These are phyloP conservation scores for Hypoxylon sp. DNA, from an alignment of 2,329 filamentous ascomycete genomes.

Conservation along the genomic window DNA sequence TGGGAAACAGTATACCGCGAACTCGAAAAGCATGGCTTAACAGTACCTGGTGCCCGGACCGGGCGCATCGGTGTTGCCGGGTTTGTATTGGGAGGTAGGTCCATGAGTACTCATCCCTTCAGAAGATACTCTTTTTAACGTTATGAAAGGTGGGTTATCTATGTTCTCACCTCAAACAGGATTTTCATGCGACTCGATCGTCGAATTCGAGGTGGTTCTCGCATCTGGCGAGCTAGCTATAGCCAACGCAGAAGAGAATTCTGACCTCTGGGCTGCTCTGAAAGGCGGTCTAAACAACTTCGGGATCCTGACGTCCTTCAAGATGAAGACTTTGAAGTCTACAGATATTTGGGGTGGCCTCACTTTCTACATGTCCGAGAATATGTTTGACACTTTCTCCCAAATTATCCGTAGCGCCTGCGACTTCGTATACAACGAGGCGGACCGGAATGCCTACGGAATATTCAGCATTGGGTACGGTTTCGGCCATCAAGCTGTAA, in stretches of 20 bases:
- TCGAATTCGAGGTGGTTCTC: background rate
- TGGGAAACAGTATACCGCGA: too few relatives aligned
- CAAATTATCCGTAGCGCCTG: slow-evolving; percentile 34
- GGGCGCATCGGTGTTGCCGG: too few relatives aligned
- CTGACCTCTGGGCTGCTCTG: slow-evolving; percentile 44
- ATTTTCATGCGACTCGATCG: background rate
- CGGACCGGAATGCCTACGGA: slow-evolving; percentile 37
- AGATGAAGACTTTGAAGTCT: slow-evolving; percentile 2
- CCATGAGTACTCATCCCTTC: too few relatives aligned
- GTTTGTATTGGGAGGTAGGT: too few relatives aligned
- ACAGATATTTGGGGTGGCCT: slow-evolving; percentile 38
- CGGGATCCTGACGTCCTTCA: slow-evolving; percentile 40
- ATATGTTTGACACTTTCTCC: slow-evolving; percentile 29
- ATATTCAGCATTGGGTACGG: background rate
- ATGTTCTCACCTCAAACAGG: too few relatives aligned
- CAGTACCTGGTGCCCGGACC: too few relatives aligned
- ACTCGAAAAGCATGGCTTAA: too few relatives aligned
- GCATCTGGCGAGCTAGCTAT: too few relatives aligned
- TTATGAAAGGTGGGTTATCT: too few relatives aligned
- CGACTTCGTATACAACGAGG: slow-evolving; percentile 41
- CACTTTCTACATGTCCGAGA: slow-evolving; percentile 37
- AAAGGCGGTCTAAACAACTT: slow-evolving; percentile 45
- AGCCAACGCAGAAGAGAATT: slow-evolving; percentile 21
- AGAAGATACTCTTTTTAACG: too few relatives aligned
- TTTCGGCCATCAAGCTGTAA: slow-evolving; percentile 32